Evolutionary conservation across 495 filamentous ascomycete species (phyloP).

Genomic region (Xylaria telfairii): DNA sequence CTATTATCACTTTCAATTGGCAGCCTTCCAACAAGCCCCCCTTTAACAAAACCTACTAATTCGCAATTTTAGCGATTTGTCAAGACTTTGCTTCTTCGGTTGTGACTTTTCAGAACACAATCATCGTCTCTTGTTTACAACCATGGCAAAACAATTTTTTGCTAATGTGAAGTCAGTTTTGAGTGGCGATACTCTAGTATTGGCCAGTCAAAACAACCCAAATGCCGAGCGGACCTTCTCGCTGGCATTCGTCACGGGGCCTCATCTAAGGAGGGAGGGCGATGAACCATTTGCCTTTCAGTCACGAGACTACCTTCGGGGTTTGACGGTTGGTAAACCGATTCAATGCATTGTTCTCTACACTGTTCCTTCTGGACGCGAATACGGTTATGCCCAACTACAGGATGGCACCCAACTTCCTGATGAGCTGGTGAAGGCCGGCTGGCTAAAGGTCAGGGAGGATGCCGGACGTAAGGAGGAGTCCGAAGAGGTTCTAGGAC

Average conservation of each 20-base stretch:
- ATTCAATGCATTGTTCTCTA: conserved; percentile 83
- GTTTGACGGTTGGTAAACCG: conserved; percentile 81
- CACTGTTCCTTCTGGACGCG: conserved; percentile 82
- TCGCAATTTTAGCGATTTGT: conserved; percentile 12
- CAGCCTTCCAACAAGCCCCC: no score
- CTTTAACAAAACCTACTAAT: neutral
- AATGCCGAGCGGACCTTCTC: conserved; percentile 82
- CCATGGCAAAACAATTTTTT: conserved; percentile 51
- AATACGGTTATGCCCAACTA: conserved; percentile 82
- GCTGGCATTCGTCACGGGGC: conserved; percentile 88
- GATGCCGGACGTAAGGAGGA: conserved; percentile 90
- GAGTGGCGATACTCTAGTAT: conserved; percentile 88
- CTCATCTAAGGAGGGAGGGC: conserved; percentile 82
- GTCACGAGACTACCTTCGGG: conserved; percentile 89
- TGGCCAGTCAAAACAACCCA: conserved; percentile 75
- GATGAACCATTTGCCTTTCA: conserved; percentile 93
- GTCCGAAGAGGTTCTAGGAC: conserved; percentile 69
- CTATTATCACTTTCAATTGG: neutral
- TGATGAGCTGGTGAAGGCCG: conserved; percentile 79
- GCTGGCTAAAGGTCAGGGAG: conserved; percentile 89
- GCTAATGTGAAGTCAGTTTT: conserved; percentile 92
- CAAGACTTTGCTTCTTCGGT: conserved; percentile 32
- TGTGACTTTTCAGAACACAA: conserved; percentile 7
- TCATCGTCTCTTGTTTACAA: conserved; percentile 29
- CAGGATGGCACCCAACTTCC: conserved; percentile 76